Evolutionary conservation across 371 early-diverging fungal species (phyloP).

Genomic region (Mucor piriformis): DNA sequence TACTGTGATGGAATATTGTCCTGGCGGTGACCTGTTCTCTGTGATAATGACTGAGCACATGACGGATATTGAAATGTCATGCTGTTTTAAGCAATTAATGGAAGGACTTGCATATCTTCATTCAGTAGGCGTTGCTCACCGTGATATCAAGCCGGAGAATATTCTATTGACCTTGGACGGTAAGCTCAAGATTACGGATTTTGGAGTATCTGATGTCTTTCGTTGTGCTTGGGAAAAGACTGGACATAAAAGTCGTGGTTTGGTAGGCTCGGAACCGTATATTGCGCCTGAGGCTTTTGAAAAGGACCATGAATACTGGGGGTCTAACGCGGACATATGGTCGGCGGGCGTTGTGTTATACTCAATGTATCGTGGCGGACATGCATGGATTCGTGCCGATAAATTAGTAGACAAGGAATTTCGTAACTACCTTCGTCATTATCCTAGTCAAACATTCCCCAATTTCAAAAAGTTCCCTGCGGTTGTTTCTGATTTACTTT

Average conservation of each 20-base stretch:
- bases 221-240: slow-evolving; percentile 75
- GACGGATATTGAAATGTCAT: slow-evolving; percentile 66
- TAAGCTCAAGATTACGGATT: slow-evolving; percentile 94
- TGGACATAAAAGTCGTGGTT: slow-evolving; percentile 68
- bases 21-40: slow-evolving; percentile 79
- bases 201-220: slow-evolving; percentile 94
- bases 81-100: slow-evolving; percentile 91
- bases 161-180: slow-evolving; percentile 78
- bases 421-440: slow-evolving; percentile 59
- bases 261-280: slow-evolving; percentile 86
- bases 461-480: slow-evolving; percentile 62
- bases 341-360: slow-evolving; percentile 80
- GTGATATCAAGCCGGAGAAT: slow-evolving; percentile 88
- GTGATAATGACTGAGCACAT: slow-evolving; percentile 70
- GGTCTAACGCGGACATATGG: slow-evolving; percentile 78
- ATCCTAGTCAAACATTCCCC: slow-evolving; percentile 53
- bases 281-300: slow-evolving; percentile 85
- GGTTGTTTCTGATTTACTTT: slow-evolving; percentile 61
- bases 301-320: slow-evolving; percentile 68
- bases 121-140: slow-evolving; percentile 92
- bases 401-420: slow-evolving; percentile 69
- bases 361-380: slow-evolving; percentile 73
- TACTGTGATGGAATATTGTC: slow-evolving; percentile 90
- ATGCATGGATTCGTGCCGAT: slow-evolving; percentile 75
- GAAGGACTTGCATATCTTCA: slow-evolving; percentile 86